phyloP scores from a whole-genome alignment of 1,284 basidiomycete species.

The Mycena citricolor region DNA sequence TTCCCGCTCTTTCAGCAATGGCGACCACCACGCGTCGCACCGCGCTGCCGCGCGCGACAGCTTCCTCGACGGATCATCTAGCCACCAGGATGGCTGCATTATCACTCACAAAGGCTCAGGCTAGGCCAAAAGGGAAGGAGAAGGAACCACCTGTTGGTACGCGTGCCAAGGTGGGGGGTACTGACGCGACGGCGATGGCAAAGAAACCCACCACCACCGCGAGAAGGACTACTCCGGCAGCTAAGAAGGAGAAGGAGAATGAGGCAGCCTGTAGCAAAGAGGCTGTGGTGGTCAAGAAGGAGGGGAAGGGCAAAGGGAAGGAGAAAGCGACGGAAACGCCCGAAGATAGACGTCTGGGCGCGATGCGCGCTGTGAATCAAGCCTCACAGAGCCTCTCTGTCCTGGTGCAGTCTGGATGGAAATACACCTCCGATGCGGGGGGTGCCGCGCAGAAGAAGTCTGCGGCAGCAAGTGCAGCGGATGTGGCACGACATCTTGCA shows the following conservation, averaged over 20 bases:
- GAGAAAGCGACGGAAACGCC: conserved; percentile 16
- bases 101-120: conserved; percentile 14
- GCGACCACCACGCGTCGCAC: conserved; percentile 22
- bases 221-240: background rate
- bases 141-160: background rate
- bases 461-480: conserved; percentile 34
- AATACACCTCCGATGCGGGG: conserved; percentile 30
- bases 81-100: conserved; percentile 16
- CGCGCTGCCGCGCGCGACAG: conserved; percentile 13
- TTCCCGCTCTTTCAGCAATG: conserved; percentile 17
- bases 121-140: background rate
- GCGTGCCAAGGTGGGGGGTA: background rate
- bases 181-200: background rate
- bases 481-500: conserved; percentile 40
- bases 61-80: conserved; percentile 14
- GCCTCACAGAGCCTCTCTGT: conserved; percentile 56
- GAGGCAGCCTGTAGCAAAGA: conserved; percentile 5
- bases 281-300: background rate
- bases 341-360: conserved; percentile 32
- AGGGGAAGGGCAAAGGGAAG: conserved; percentile 18
- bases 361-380: conserved; percentile 63
- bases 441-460: conserved; percentile 26
- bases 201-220: background rate
- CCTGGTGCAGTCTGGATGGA: conserved; percentile 61
- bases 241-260: conserved; percentile 4